A percentile compares a stretch with the other conserved stretches of the same genome.
Evolutionary conservation across 1,284 basidiomycete genomes (phyloP).

Genomic region (Cryptococcus sp.): DNA sequence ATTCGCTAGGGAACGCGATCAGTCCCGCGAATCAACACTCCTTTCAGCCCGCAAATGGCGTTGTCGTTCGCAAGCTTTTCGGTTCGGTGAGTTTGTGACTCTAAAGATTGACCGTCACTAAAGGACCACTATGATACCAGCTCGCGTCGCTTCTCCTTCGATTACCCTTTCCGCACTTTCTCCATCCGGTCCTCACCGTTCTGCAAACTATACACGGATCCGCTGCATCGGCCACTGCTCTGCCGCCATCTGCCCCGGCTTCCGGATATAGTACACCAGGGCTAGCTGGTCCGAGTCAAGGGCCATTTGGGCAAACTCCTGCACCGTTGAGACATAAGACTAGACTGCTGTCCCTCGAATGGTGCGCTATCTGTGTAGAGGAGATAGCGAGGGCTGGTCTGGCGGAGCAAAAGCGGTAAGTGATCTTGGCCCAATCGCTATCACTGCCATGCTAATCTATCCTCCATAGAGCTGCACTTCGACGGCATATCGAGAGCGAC

Average conservation of each 20-base stretch:
- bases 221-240: conserved; percentile 31
- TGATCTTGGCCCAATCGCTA: conserved; percentile 7
- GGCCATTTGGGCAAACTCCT: conserved; percentile 12
- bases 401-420: conserved; percentile 71
- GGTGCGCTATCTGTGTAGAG: conserved; percentile 78
- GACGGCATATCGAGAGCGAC: conserved; percentile 55
- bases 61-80: conserved; percentile 81
- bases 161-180: conserved; percentile 44
- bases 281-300: conserved; percentile 53
- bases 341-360: conserved; percentile 62
- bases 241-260: conserved; percentile 38
- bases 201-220: conserved; percentile 38
- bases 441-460: neutral
- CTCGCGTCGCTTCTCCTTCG: conserved; percentile 46
- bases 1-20: conserved; percentile 40
- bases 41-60: conserved; percentile 46
- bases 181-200: conserved; percentile 42
- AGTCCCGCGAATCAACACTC: conserved; percentile 38
- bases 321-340: conserved; percentile 28
- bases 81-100: conserved; percentile 65
- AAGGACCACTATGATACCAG: conserved; percentile 19
- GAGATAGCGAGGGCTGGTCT: conserved; percentile 74
- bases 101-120: neutral
- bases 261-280: conserved; percentile 51
- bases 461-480: conserved; percentile 33